A percentile compares a stretch with the other conserved stretches of the same genome.
Conservation (phyloP, 2,329 filamentous ascomycete genomes). For the Epicoccum sorghinum region DNA sequence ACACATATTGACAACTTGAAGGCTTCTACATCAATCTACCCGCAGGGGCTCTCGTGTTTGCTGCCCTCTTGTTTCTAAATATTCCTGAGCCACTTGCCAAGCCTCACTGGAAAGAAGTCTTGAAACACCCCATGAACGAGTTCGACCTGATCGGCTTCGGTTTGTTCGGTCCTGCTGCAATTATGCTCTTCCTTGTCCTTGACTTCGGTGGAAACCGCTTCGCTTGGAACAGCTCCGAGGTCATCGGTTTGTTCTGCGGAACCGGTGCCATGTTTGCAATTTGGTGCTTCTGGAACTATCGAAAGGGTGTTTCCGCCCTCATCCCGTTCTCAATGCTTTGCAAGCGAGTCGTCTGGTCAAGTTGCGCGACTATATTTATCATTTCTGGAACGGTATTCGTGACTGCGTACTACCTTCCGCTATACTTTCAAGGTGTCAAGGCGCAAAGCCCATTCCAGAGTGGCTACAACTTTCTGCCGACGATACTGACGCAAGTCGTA, state of each 20-base stretch:
- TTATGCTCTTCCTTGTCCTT: conserved; percentile 57
- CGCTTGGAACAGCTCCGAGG: conserved; percentile 57
- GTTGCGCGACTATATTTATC: conserved; percentile 59
- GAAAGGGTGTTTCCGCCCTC: conserved; percentile 66
- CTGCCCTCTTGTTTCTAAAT: conserved; percentile 53
- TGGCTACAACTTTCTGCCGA: conserved; percentile 24
- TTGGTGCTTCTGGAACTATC: conserved; percentile 63
- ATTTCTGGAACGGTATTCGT: conserved; percentile 64
- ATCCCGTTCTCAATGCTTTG: conserved; percentile 55
- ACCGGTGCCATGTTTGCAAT: conserved; percentile 53
- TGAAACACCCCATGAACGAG: conserved; percentile 51
- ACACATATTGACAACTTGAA: background rate
- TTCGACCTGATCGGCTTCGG: conserved; percentile 59
- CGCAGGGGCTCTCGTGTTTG: conserved; percentile 44
- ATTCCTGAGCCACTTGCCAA: conserved; percentile 52
- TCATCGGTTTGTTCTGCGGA: conserved; percentile 59
- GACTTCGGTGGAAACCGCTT: conserved; percentile 57
- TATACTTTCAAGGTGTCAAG: conserved; percentile 72
- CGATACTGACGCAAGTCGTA: conserved; percentile 23
- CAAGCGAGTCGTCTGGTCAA: conserved; percentile 40
- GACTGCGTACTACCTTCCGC: conserved; percentile 69
- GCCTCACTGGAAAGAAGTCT: conserved; percentile 52
- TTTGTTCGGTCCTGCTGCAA: conserved; percentile 52
- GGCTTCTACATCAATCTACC: conserved; percentile 46
- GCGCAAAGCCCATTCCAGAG: conserved; percentile 50